Percentiles rank a stretch among this genome's conserved stretches.
Conservation (phyloP, 345 rosid species). For the Aurinia saxatilis region DNA sequence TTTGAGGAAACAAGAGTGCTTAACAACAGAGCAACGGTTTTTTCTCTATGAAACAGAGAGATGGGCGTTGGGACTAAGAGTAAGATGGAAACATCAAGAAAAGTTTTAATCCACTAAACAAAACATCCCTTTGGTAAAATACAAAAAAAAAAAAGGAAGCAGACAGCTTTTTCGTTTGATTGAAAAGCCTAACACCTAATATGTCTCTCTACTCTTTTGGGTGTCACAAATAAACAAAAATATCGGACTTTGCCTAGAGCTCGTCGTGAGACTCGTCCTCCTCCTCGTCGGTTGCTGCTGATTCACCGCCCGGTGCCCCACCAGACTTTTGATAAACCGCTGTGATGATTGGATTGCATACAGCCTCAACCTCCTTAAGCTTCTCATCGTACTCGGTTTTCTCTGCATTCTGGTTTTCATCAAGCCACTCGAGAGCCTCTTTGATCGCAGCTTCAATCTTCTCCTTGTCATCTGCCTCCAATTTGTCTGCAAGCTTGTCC, state of each 20-base stretch:
- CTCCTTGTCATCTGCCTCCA: conserved; percentile 88
- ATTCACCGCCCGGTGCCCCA: conserved; percentile 57
- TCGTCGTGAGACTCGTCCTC: conserved; percentile 27
- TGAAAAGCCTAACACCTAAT: conserved; percentile 1
- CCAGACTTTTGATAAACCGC: conserved; percentile 84
- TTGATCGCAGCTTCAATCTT: conserved; percentile 73
- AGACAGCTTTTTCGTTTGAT: not conserved
- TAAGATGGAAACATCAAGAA: no score
- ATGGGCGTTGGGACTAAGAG: no score
- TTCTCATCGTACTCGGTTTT: conserved; percentile 93
- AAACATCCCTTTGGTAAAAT: not conserved
- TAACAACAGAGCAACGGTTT: no score
- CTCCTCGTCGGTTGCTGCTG: conserved; percentile 6
- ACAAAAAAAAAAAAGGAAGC: not conserved
- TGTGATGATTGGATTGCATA: conserved; percentile 83
- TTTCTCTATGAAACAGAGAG: no score
- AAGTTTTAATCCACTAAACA: no score
- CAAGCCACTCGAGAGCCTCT: conserved; percentile 93
- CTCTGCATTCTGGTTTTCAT: conserved; percentile 84
- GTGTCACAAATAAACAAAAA: conserved; percentile 4
- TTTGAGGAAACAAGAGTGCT: no score
- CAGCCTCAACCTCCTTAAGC: conserved; percentile 91
- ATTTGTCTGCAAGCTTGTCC: conserved; percentile 93
- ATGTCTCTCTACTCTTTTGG: conserved; percentile 14
- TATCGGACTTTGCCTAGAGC: conserved; percentile 12